phyloP scores from a whole-genome alignment of 371 early-diverging fungal genomes.

The Mucor racemosus region DNA sequence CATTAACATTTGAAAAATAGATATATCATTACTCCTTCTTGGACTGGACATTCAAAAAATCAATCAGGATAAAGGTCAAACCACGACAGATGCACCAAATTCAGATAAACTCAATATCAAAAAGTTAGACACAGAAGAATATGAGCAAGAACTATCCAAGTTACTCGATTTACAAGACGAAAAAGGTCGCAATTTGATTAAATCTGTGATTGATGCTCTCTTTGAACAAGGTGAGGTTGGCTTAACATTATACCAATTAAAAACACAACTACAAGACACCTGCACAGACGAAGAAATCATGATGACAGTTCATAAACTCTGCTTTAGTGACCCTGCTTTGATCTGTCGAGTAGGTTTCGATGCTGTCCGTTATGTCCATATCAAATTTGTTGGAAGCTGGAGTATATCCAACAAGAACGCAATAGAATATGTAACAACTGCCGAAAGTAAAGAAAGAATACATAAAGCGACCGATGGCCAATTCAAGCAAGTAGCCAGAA shows the following conservation, averaged over 20 bases:
- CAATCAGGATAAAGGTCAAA: not conserved
- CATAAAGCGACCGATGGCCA: not conserved
- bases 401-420: conserved; percentile 7
- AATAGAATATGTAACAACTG: too few species aligned
- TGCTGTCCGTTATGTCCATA: conserved; percentile 30
- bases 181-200: not conserved
- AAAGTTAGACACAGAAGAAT: not conserved
- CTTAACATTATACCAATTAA: conserved; percentile 20
- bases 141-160: not conserved
- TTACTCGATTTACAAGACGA: not conserved
- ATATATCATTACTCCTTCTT: not conserved
- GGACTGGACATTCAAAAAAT: not conserved
- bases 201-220: conserved; percentile 17
- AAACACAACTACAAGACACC: not conserved
- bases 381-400: conserved; percentile 21
- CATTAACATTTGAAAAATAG: not conserved
- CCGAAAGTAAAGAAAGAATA: not conserved
- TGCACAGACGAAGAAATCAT: conserved; percentile 20
- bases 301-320: conserved; percentile 15
- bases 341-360: conserved; percentile 29
- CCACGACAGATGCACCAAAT: not conserved
- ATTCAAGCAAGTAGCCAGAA: not conserved
- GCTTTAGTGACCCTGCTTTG: conserved; percentile 16
- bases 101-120: not conserved
- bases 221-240: conserved; percentile 14